Conservation (phyloP, 768 basidiomycete genomes). For the Cystofilobasidium capitatum region DNA sequence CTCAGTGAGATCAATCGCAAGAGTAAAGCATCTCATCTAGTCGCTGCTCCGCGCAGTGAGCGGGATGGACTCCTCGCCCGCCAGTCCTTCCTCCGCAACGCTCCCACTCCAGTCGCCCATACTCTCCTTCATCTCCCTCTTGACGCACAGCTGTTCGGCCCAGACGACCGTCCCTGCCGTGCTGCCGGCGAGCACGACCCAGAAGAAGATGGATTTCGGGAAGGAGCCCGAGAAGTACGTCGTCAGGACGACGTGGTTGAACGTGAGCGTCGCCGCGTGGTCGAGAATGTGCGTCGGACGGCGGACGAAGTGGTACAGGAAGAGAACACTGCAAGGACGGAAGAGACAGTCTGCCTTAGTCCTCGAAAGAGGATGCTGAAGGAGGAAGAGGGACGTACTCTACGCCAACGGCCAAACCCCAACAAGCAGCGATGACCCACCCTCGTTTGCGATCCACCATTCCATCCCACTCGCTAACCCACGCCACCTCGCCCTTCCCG, state of each 20-base stretch:
- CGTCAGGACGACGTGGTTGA: conserved; percentile 86
- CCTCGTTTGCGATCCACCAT: conserved; percentile 66
- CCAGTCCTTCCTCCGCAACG: neutral
- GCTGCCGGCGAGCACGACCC: conserved; percentile 65
- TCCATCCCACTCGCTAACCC: conserved; percentile 23
- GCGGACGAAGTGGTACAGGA: conserved; percentile 75
- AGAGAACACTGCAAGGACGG: conserved; percentile 54
- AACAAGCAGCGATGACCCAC: conserved; percentile 81
- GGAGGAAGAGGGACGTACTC: conserved; percentile 48
- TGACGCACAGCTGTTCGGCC: conserved; percentile 85
- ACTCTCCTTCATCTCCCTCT: conserved; percentile 80
- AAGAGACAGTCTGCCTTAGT: too few species aligned
- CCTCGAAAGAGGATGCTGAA: neutral
- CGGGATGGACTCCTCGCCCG: neutral
- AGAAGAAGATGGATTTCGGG: conserved; percentile 88
- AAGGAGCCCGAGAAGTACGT: conserved; percentile 73
- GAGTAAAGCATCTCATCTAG: neutral
- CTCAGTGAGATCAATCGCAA: too few species aligned
- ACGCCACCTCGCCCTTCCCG: neutral
- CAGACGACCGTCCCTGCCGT: conserved; percentile 64
- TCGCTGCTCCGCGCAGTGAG: neutral
- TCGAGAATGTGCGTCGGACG: conserved; percentile 90
- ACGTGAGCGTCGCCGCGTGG: conserved; percentile 78
- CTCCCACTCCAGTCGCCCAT: conserved; percentile 37
- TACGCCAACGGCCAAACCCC: conserved; percentile 68